Evolutionary conservation across 331 rosid species (phyloP), one percentile per base, ranked within the genome.

Genomic region (Malus hybrid): DNA sequence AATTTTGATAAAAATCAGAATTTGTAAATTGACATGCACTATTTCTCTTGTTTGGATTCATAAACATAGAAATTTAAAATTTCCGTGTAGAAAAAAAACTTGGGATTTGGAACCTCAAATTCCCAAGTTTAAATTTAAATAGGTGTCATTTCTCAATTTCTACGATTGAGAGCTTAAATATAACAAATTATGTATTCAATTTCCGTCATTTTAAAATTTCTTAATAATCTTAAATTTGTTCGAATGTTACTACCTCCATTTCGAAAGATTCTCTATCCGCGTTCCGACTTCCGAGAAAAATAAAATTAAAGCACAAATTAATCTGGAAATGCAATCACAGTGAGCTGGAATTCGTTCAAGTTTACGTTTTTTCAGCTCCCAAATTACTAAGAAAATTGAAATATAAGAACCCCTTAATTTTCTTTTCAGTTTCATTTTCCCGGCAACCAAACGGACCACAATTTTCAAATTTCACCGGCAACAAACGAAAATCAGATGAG

Each of bases 391-490:
- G 1, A 52, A 6, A 52, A 52, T 6, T 52, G 57, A 52, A 52
- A 58, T 3, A 22, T 1, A 58, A 3, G 6, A 58, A 2, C 14
- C 26, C 63, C 0, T 22, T 22, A 10, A 22, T 11, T 58, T 58
- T 22, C 29, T 5, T 10, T 11, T 58, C 63, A 22, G 63, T 58
- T 58, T 58, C 39, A 39, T 57, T 50, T 68, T 65, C 71, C 6
- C 22, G 57, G 16, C 36, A 77, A 39, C 73, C 72, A 62, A 68
- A 34, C 60, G 61, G 74, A 81, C 55, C 74, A 63, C 63, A 64
- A 79, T 52, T 52, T 52, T 52, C 5, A 22, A 58, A 58, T 58
- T 58, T 22, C 63, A 24, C 29, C 63, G 6, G 29, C 30, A 12
- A 22, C 3, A 15, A 58, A 58, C 63, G 30, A 57, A 58, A 58